phyloP scores from a whole-genome alignment of 2,329 filamentous ascomycete species.

The Clarireedia hainanense region DNA sequence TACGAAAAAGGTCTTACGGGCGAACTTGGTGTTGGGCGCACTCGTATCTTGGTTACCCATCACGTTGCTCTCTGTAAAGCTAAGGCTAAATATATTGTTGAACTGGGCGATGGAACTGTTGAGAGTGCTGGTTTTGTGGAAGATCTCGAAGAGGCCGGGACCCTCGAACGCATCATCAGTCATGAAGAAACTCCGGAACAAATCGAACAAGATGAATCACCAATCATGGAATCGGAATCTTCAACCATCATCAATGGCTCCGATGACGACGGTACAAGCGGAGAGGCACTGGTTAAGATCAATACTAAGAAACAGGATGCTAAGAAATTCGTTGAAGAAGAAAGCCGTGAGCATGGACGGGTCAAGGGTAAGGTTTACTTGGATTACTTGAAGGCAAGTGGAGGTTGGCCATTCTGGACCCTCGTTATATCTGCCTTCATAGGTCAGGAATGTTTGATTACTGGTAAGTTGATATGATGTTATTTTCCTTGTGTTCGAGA shows the following conservation, averaged over 20 bases:
- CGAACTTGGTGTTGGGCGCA: slow-evolving; percentile 59
- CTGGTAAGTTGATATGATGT: slow-evolving; percentile 37
- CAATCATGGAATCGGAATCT: slow-evolving; percentile 11
- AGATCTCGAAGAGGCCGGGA: slow-evolving; percentile 53
- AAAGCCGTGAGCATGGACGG: slow-evolving; percentile 61
- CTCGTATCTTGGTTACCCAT: slow-evolving; percentile 73
- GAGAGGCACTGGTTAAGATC: slow-evolving; percentile 41
- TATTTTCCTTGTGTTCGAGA: background rate
- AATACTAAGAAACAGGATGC: slow-evolving; percentile 40
- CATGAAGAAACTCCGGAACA: slow-evolving; percentile 43
- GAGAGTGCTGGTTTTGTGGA: slow-evolving; percentile 56
- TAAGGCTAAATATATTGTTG: slow-evolving; percentile 65
- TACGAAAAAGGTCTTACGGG: slow-evolving; percentile 70
- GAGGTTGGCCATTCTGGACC: slow-evolving; percentile 53
- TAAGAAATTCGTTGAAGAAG: slow-evolving; percentile 70
- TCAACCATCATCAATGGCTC: slow-evolving; percentile 46
- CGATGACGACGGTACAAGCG: slow-evolving; percentile 35
- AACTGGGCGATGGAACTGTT: slow-evolving; percentile 61
- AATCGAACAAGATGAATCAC: slow-evolving; percentile 40
- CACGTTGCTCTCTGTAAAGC: slow-evolving; percentile 66
- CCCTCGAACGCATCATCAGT: slow-evolving; percentile 47
- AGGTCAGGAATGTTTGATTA: slow-evolving; percentile 43
- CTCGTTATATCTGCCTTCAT: slow-evolving; percentile 46
- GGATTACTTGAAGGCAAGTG: slow-evolving; percentile 59
- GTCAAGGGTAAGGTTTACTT: slow-evolving; percentile 61